Base-by-base conservation (phyloP, 306 rosid species). In the Castanea sativa region DNA sequence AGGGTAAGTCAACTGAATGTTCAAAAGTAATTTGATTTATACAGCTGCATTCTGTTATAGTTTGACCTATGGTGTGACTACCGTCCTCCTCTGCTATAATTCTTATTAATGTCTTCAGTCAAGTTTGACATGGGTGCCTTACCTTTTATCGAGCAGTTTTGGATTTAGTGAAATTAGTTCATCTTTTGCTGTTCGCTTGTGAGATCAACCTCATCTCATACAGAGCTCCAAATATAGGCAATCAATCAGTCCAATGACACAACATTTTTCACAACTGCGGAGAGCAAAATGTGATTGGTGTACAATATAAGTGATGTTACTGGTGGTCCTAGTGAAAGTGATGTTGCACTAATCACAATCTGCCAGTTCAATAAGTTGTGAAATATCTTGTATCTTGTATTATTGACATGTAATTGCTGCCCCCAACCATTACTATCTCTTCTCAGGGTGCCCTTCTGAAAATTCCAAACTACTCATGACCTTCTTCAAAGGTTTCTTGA, bases 1-100 rank as follows among this genome's bases (percentile, higher is more conserved):
- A 91, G 99, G 88, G 99, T 96, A 86, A 89, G 90, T 84, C 77
- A 18, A 73, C 29, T 73, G 64, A 43, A 70, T 73, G 69, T 33
- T 30, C 73, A 73, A 71, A 20, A 80, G 45, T 74, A 27, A 43
- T 74, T 57, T 60, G 57, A 52, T 74, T 41, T 30, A 58, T 57
- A 19, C 32, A 23, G 52, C 78, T 76, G 27, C 6, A 60, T 30
- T 29, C 13, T 25, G 27, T 20, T 68, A 59, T 78, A 65, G 30
- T 52, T 51, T 61, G 43, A 18, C 65, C 45, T 30, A 38, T 56
- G 33, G 21, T 56, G 27, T 41, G 12, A 8, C 41, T 51, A 64
- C 78, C 79, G 6, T 25, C 76, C 60, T 59, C 29, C 12, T 76
- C 56, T 72, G 69, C 49, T 32, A 10, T 21, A 33, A 71, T 59